phyloP scores from a whole-genome alignment of 371 early-diverging fungal genomes.

The Mortierella sp. region DNA sequence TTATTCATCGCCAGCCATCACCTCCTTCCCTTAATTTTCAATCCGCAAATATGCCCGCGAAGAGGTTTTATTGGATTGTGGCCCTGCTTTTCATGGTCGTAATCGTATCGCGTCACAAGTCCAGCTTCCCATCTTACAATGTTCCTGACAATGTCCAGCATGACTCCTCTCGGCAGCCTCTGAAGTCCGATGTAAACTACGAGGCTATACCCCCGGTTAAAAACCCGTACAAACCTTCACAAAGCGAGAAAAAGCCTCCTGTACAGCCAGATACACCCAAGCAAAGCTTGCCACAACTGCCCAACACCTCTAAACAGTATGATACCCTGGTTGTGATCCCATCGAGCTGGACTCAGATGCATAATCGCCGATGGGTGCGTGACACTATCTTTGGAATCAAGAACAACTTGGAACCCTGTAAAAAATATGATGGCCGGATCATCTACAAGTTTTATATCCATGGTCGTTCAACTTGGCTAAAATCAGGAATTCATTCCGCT shows the following conservation, averaged over 20 bases:
- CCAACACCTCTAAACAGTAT: constrained; percentile 60
- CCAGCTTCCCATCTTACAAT: neutral
- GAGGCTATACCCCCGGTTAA: neutral
- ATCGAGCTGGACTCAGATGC: constrained; percentile 56
- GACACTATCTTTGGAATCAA: constrained; percentile 64
- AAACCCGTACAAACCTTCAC: constrained; percentile 8
- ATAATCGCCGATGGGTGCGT: constrained; percentile 62
- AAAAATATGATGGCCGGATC: constrained; percentile 57
- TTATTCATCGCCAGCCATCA: neutral
- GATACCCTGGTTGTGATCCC: constrained; percentile 65
- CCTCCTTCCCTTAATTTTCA: neutral
- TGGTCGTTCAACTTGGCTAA: constrained; percentile 53
- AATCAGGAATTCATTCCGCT: constrained; percentile 31
- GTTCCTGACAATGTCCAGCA: neutral
- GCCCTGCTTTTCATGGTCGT: constrained; percentile 39
- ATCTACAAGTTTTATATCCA: constrained; percentile 67
- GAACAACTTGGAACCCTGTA: constrained; percentile 64
- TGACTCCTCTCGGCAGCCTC: neutral
- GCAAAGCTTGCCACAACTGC: constrained; percentile 8
- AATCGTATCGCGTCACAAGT: constrained; percentile 22
- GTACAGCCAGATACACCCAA: neutral
- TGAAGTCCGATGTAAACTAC: neutral
- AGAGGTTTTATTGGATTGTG: constrained; percentile 34
- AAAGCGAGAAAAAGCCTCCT: neutral
- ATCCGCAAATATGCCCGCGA: constrained; percentile 26